Percentiles rank a stretch among this genome's conserved stretches.
Conservation (phyloP, 331 rosid species). For the Quercus phellos region DNA sequence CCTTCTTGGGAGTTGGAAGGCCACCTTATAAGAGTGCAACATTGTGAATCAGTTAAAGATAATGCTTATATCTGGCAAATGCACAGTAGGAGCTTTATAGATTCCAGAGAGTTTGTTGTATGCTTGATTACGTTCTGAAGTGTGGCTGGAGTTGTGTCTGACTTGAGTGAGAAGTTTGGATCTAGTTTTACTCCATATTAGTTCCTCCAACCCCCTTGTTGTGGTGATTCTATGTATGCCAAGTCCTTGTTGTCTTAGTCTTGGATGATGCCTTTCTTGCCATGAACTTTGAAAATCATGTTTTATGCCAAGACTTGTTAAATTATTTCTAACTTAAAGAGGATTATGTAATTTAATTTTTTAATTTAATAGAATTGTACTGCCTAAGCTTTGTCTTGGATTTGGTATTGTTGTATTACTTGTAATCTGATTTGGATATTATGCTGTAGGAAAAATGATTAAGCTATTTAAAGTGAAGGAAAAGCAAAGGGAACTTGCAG, state of each 20-base stretch:
- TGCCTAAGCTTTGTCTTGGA: background rate
- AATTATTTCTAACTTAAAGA: background rate
- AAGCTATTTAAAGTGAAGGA: constrained; percentile 42
- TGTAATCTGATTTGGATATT: background rate
- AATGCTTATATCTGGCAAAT: background rate
- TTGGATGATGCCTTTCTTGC: background rate
- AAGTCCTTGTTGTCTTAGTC: background rate
- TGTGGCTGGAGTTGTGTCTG: background rate
- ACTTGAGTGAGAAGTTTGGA: background rate
- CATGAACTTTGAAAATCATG: background rate
- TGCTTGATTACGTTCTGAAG: background rate
- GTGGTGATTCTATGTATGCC: background rate
- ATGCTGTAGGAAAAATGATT: constrained; percentile 33
- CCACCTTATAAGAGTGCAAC: background rate
- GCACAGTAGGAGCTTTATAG: background rate
- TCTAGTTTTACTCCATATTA: background rate
- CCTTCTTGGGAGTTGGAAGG: background rate
- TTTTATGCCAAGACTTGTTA: background rate
- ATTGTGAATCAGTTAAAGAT: background rate
- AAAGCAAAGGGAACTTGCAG: constrained; percentile 34
- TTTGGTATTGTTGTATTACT: background rate
- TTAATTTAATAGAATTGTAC: background rate
- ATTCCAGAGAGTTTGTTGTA: background rate
- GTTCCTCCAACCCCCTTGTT: background rate
- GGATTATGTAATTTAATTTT: background rate